A percentile compares a stretch with the other conserved stretches of the same genome.
Conservation (phyloP, 2,329 filamentous ascomycete species). For the Cladophialophora carrionii region DNA sequence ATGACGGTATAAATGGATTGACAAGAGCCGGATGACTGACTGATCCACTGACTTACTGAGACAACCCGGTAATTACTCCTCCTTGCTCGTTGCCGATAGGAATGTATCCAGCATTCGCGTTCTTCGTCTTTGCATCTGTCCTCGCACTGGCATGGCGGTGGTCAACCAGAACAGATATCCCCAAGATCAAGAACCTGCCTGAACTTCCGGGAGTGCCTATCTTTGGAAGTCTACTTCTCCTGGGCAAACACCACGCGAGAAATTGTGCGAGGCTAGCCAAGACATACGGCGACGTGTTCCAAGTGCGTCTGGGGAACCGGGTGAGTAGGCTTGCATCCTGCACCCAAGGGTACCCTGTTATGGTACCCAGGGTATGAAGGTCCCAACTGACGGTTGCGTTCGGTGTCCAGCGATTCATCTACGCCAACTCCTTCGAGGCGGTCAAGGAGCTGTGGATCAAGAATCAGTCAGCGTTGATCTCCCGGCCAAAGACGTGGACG, state of each 20-base stretch:
- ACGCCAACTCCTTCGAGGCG: conserved; percentile 75
- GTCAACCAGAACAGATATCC: conserved; percentile 52
- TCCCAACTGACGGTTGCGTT: not conserved
- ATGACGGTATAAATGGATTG: not conserved
- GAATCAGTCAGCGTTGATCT: conserved; percentile 75
- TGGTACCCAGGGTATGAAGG: too few species aligned
- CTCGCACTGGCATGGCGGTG: not conserved
- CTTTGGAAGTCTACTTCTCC: conserved; percentile 64
- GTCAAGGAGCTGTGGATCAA: conserved; percentile 74
- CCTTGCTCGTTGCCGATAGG: not conserved
- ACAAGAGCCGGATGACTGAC: not conserved
- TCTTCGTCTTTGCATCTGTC: conserved; percentile 12
- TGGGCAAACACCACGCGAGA: conserved; percentile 60
- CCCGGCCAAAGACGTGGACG: conserved; percentile 74
- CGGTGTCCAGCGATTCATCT: conserved; percentile 74
- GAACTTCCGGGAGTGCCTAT: conserved; percentile 64
- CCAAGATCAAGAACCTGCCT: conserved; percentile 63
- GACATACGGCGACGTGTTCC: conserved; percentile 66
- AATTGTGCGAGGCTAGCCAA: conserved; percentile 60
- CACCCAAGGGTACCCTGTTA: too few species aligned
- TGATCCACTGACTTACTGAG: not conserved
- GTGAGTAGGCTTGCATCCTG: too few species aligned
- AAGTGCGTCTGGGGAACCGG: conserved; percentile 69
- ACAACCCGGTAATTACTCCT: not conserved
- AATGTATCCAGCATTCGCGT: not conserved